Percentiles rank a stretch among this genome's conserved stretches.
phyloP scores from a whole-genome alignment of 2,329 filamentous ascomycete species.

The Colletotrichum sansevieriae region DNA sequence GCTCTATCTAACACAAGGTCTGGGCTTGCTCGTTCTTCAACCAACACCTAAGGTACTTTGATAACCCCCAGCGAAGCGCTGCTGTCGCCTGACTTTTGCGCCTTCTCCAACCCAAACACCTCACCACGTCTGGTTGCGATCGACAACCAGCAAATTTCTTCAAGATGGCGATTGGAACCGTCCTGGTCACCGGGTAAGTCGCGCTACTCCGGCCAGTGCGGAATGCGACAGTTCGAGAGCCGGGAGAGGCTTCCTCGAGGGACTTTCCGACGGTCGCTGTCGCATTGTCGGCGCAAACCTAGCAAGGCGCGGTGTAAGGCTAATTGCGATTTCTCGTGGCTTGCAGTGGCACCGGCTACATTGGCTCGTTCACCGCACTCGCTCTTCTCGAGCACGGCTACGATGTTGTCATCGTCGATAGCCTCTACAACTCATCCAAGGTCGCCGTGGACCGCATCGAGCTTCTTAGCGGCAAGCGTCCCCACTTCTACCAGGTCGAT shows the following conservation, averaged over 20 bases:
- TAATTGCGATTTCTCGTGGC: conserved; percentile 41
- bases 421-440: conserved; percentile 94
- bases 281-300: conserved; percentile 27
- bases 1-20: neutral
- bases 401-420: conserved; percentile 97
- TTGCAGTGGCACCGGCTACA: conserved; percentile 94
- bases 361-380: conserved; percentile 95
- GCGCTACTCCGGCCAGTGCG: conserved; percentile 16
- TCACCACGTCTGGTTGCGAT: conserved; percentile 29
- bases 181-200: conserved; percentile 90
- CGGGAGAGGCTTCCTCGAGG: conserved; percentile 4
- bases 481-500: conserved; percentile 87
- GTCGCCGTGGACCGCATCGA: conserved; percentile 96
- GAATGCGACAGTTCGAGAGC: conserved; percentile 1
- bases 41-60: conserved; percentile 27
- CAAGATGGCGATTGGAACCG: conserved; percentile 84
- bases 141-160: conserved; percentile 33
- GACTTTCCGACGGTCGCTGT: conserved; percentile 4
- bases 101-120: conserved; percentile 18
- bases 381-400: conserved; percentile 94
- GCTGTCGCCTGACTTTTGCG: neutral
- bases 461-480: conserved; percentile 89
- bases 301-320: conserved; percentile 8
- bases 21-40: neutral
- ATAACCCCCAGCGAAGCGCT: conserved; percentile 36